Evolutionary conservation across 495 filamentous ascomycete genomes (phyloP).

Genomic region (Annulohypoxylon maeteangense): DNA sequence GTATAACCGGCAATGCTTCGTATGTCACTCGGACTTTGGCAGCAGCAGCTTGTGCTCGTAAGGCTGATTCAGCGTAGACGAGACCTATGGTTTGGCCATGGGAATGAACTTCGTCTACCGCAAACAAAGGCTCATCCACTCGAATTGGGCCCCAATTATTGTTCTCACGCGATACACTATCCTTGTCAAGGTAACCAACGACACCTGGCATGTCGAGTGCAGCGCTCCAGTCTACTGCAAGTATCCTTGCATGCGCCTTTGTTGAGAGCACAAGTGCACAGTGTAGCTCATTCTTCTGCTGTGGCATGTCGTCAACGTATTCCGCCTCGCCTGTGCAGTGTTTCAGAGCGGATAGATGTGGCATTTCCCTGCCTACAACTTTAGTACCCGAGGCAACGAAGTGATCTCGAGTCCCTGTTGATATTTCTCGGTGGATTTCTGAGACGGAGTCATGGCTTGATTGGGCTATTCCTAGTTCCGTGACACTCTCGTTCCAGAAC

Average conservation of each 20-base stretch:
- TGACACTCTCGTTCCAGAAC: conserved; percentile 68
- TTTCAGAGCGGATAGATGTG: conserved; percentile 84
- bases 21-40: conserved; percentile 81
- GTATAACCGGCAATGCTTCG: conserved; percentile 80
- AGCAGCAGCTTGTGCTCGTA: conserved; percentile 74
- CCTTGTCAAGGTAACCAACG: conserved; percentile 75
- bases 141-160: conserved; percentile 86
- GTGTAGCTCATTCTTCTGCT: conserved; percentile 78
- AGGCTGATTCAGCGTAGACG: conserved; percentile 74
- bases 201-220: conserved; percentile 78
- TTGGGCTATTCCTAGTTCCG: conserved; percentile 47
- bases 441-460: conserved; percentile 58
- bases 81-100: conserved; percentile 86
- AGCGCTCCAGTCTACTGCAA: conserved; percentile 70
- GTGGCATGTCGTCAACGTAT: conserved; percentile 87
- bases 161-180: conserved; percentile 67
- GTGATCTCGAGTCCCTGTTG: conserved; percentile 67
- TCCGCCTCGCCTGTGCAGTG: conserved; percentile 86
- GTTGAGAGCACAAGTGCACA: conserved; percentile 81
- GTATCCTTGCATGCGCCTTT: conserved; percentile 81
- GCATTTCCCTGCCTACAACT: conserved; percentile 75
- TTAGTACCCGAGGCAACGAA: conserved; percentile 61
- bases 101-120: conserved; percentile 77
- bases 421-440: conserved; percentile 68
- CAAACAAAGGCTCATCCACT: conserved; percentile 79